Percentiles rank a stretch among this genome's conserved stretches.
Evolutionary conservation across 495 filamentous ascomycete genomes (phyloP).

Genomic region (Niebla homalea): DNA sequence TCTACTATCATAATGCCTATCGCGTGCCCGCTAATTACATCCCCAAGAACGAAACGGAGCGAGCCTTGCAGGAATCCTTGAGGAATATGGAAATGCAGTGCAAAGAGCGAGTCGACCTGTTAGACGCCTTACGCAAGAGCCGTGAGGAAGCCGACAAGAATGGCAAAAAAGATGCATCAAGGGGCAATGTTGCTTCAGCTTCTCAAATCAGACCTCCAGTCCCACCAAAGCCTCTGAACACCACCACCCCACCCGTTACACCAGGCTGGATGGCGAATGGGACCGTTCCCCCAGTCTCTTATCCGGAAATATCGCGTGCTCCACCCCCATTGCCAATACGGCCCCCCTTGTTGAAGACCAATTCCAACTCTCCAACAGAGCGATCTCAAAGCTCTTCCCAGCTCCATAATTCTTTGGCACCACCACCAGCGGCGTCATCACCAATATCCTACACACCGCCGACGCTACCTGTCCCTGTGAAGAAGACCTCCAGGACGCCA

Average conservation of each 20-base stretch:
- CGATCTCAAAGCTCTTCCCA: constrained; percentile 14
- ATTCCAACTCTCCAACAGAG: constrained; percentile 31
- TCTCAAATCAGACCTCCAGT: constrained; percentile 15
- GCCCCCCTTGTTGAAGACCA: constrained; percentile 37
- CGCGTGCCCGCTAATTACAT: constrained; percentile 53
- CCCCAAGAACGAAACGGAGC: constrained; percentile 75
- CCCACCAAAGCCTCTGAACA: constrained; percentile 8
- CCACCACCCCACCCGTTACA: constrained; percentile 10
- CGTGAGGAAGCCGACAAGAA: constrained; percentile 41
- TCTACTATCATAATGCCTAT: constrained; percentile 76
- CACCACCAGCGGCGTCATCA: background rate
- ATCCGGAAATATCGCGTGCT: constrained; percentile 56
- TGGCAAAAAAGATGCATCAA: constrained; percentile 19
- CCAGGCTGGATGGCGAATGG: constrained; percentile 63
- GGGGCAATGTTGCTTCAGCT: constrained; percentile 21
- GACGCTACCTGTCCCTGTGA: constrained; percentile 27
- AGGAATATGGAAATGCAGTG: constrained; percentile 78
- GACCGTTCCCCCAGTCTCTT: constrained; percentile 65
- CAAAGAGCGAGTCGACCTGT: constrained; percentile 80
- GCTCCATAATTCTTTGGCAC: background rate
- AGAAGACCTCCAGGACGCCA: constrained; percentile 45
- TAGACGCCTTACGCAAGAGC: constrained; percentile 69
- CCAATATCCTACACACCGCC: constrained; percentile 16
- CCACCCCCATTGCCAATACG: constrained; percentile 52
- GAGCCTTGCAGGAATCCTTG: constrained; percentile 66